Percentiles rank a stretch among this genome's conserved stretches.
Evolutionary conservation across 1,284 basidiomycete genomes (phyloP).

Genomic region (Pseudozyma thailandica): DNA sequence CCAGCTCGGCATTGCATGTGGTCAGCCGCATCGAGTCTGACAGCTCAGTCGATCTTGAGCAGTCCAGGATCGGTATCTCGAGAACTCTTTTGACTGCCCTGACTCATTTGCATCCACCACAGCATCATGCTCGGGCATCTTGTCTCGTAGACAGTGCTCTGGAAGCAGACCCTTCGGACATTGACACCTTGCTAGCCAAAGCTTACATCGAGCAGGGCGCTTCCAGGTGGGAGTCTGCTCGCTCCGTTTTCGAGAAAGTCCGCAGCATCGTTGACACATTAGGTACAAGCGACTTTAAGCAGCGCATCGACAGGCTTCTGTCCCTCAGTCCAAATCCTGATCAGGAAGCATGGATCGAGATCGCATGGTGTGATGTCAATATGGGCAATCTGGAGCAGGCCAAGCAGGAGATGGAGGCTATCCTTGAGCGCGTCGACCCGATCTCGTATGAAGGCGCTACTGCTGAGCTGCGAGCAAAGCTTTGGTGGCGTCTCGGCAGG

Average conservation of each 20-base stretch:
- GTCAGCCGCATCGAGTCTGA: constrained; percentile 57
- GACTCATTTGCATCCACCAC: constrained; percentile 87
- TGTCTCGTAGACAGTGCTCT: constrained; percentile 80
- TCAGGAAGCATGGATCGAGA: constrained; percentile 82
- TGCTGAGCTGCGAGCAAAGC: constrained; percentile 74
- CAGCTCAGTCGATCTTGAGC: constrained; percentile 78
- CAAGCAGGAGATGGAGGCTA: constrained; percentile 73
- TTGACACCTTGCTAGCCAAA: constrained; percentile 77
- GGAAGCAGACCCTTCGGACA: constrained; percentile 74
- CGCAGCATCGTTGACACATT: constrained; percentile 12
- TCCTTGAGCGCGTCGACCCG: constrained; percentile 74
- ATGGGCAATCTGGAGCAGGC: constrained; percentile 73
- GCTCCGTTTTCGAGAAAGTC: constrained; percentile 73
- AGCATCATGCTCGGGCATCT: constrained; percentile 84
- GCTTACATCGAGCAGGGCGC: constrained; percentile 79
- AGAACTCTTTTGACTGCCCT: constrained; percentile 78
- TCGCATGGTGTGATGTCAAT: constrained; percentile 85
- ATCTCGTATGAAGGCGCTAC: constrained; percentile 42
- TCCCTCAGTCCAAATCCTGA: constrained; percentile 70
- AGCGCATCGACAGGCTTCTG: constrained; percentile 64
- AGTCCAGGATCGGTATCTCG: constrained; percentile 78
- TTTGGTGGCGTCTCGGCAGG: constrained; percentile 84
- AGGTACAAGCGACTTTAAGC: constrained; percentile 23
- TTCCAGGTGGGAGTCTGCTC: constrained; percentile 79
- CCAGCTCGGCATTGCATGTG: constrained; percentile 35